Evolutionary conservation across 1,284 basidiomycete genomes (phyloP).

Genomic region (Melanopsichium pennsylvanicum): DNA sequence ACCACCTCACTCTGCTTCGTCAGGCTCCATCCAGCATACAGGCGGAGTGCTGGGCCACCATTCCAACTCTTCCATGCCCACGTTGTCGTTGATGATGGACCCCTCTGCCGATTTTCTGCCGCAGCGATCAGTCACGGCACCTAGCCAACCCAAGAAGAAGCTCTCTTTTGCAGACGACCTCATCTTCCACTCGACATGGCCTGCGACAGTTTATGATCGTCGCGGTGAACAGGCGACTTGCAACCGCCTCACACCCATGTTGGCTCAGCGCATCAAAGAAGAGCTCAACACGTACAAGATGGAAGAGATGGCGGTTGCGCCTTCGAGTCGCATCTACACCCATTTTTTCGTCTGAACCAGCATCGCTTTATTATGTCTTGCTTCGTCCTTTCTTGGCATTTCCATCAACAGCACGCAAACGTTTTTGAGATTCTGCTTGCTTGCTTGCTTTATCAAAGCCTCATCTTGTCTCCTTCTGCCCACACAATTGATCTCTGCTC

Average conservation of each 20-base stretch:
- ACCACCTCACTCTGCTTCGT: constrained; percentile 33
- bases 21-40: constrained; percentile 31
- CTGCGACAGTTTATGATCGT: constrained; percentile 86
- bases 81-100: constrained; percentile 77
- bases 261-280: constrained; percentile 95
- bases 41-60: constrained; percentile 56
- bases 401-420: too few relatives aligned
- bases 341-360: constrained; percentile 58
- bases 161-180: constrained; percentile 88
- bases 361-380: not conserved
- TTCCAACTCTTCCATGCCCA: constrained; percentile 74
- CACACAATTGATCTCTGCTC: too few relatives aligned
- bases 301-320: constrained; percentile 96
- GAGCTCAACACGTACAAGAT: constrained; percentile 84
- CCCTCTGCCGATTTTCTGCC: constrained; percentile 66
- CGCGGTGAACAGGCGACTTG: constrained; percentile 95
- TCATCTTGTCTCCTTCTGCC: too few relatives aligned
- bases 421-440: constrained; percentile 1
- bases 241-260: constrained; percentile 89
- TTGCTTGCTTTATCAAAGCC: too few relatives aligned
- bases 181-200: constrained; percentile 94
- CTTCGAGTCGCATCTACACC: constrained; percentile 62
- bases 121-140: constrained; percentile 59
- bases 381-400: not conserved
- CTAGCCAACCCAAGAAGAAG: constrained; percentile 73